Evolutionary conservation across 2,329 filamentous ascomycete genomes (phyloP).

Genomic region (Trichophyton mentagrophytes): DNA sequence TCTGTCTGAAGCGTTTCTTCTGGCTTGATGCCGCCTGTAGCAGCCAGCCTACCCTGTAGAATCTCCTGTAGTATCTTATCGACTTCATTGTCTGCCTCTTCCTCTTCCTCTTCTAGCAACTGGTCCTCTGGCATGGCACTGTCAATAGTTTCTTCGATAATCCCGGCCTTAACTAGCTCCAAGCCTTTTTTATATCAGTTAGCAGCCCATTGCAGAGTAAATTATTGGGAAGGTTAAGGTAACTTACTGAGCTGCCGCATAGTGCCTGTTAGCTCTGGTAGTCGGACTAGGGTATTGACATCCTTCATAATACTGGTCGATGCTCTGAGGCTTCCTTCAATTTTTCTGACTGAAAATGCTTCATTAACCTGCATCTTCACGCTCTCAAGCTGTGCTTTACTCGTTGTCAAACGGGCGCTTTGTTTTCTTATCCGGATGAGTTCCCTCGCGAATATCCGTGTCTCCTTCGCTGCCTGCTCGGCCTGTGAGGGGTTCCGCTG

Average conservation of each 20-base stretch:
- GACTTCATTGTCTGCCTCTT: constrained; percentile 71
- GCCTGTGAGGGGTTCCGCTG: constrained; percentile 67
- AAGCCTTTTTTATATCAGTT: constrained; percentile 9
- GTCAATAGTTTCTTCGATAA: constrained; percentile 94
- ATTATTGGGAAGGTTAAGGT: not conserved
- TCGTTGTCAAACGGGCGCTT: constrained; percentile 60
- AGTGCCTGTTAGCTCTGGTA: constrained; percentile 77
- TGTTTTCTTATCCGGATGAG: constrained; percentile 72
- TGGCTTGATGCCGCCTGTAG: constrained; percentile 40
- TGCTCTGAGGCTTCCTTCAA: constrained; percentile 78
- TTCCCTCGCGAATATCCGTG: constrained; percentile 77
- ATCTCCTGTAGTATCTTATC: constrained; percentile 90
- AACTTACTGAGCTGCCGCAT: constrained; percentile 53
- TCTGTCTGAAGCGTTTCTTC: constrained; percentile 29
- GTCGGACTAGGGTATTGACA: constrained; percentile 69
- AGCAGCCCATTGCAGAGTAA: constrained; percentile 31
- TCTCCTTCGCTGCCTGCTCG: constrained; percentile 67
- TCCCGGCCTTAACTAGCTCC: constrained; percentile 86
- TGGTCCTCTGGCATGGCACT: constrained; percentile 69
- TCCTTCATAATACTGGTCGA: constrained; percentile 94
- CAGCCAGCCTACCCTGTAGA: constrained; percentile 65
- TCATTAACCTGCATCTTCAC: constrained; percentile 98
- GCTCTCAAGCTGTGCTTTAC: constrained; percentile 79
- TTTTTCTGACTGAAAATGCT: constrained; percentile 88
- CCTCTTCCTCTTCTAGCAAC: constrained; percentile 55